A percentile compares a stretch with the other conserved stretches of the same genome.
phyloP scores from a whole-genome alignment of 2,329 filamentous ascomycete species.

The Sporothrix brunneoviolacea region DNA sequence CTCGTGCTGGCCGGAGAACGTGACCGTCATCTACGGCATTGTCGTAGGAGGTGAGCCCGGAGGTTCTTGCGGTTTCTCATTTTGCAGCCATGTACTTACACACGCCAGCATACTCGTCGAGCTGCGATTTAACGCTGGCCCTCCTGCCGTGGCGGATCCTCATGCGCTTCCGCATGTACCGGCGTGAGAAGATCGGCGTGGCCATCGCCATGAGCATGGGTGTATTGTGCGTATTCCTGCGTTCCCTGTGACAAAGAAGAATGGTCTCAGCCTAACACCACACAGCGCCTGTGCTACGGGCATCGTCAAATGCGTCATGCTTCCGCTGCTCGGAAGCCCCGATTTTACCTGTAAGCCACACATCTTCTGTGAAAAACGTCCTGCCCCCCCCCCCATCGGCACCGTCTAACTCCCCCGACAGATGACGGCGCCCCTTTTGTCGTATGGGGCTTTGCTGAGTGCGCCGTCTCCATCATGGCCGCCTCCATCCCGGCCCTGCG shows the following conservation, averaged over 20 bases:
- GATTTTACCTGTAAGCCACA: slow-evolving; percentile 16
- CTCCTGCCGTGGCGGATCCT: slow-evolving; percentile 26
- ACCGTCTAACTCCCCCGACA: neutral
- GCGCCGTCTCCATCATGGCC: slow-evolving; percentile 26
- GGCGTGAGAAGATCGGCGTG: slow-evolving; percentile 25
- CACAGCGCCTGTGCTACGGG: slow-evolving; percentile 22
- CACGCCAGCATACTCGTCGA: slow-evolving; percentile 23
- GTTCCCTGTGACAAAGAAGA: no score
- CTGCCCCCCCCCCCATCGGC: neutral
- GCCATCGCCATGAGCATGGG: slow-evolving; percentile 28
- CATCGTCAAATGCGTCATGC: slow-evolving; percentile 22
- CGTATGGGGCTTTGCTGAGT: slow-evolving; percentile 25
- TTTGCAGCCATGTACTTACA: no score
- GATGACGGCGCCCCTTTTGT: slow-evolving; percentile 11
- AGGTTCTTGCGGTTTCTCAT: no score
- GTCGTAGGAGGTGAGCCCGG: no score
- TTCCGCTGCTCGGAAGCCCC: slow-evolving; percentile 15
- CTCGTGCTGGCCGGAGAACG: slow-evolving; percentile 21
- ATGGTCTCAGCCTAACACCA: no score
- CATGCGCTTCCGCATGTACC: slow-evolving; percentile 24
- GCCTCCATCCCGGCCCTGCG: slow-evolving; percentile 26
- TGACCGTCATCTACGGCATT: slow-evolving; percentile 21
- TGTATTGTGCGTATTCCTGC: slow-evolving; percentile 19
- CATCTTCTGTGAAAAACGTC: neutral
- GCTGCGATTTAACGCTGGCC: slow-evolving; percentile 23